phyloP scores from a whole-genome alignment of 1,284 basidiomycete genomes.

The Omphalotus olearius region DNA sequence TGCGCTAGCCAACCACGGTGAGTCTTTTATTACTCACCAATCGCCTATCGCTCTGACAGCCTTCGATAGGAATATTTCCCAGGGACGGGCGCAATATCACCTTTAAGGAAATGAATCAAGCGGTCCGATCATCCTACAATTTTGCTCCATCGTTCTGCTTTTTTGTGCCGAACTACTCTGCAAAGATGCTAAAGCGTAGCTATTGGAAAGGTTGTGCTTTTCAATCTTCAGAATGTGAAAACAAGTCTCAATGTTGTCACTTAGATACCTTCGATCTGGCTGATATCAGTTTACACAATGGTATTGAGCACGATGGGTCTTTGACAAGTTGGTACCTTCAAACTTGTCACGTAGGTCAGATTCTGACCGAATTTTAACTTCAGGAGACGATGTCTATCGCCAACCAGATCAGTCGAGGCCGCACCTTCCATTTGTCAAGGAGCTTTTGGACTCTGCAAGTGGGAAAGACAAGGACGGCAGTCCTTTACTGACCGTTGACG shows the following conservation, averaged over 20 bases:
- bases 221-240: not conserved
- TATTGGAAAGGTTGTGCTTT: conserved; percentile 39
- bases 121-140: conserved; percentile 58
- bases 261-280: conserved; percentile 56
- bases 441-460: conserved; percentile 55
- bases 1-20: conserved; percentile 73
- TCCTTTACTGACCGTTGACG: conserved; percentile 44
- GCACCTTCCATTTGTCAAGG: conserved; percentile 46
- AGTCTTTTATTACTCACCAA: conserved; percentile 16
- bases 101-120: conserved; percentile 50
- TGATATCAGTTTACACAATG: conserved; percentile 68
- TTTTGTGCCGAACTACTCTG: conserved; percentile 57
- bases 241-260: not conserved
- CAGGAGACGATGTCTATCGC: conserved; percentile 56
- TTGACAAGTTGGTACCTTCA: conserved; percentile 49
- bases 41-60: not conserved
- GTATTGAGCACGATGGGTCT: conserved; percentile 76
- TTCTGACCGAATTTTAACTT: not conserved
- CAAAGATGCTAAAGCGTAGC: conserved; percentile 49
- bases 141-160: conserved; percentile 63
- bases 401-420: conserved; percentile 50
- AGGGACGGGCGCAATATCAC: conserved; percentile 62
- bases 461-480: conserved; percentile 43
- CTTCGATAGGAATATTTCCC: conserved; percentile 55
- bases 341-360: too few species aligned